Evolutionary conservation across 805 yeast genomes (phyloP).

Genomic region (Kluyveromyces nonfermentans): DNA sequence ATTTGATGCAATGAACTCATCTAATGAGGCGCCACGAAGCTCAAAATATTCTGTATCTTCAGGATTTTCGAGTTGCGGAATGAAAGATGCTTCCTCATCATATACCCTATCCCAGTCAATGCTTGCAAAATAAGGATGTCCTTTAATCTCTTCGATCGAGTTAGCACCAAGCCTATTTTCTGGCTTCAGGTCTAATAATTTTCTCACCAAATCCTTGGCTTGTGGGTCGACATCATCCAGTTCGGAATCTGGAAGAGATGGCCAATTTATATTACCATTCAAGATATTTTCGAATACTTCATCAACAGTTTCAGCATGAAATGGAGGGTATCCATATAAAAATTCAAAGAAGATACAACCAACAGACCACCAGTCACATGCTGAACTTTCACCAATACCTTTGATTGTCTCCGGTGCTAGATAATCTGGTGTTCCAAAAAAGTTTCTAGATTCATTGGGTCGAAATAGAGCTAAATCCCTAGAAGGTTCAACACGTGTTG

Average conservation of each 20-base stretch:
- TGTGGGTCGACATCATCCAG: constrained; percentile 46
- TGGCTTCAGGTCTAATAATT: constrained; percentile 57
- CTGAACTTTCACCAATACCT: constrained; percentile 73
- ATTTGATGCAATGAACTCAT: constrained; percentile 25
- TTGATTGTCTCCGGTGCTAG: constrained; percentile 92
- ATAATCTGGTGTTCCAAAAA: constrained; percentile 97
- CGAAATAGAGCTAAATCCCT: constrained; percentile 59
- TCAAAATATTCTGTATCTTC: constrained; percentile 91
- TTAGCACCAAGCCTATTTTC: constrained; percentile 60
- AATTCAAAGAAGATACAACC: constrained; percentile 94
- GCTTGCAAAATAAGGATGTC: constrained; percentile 66
- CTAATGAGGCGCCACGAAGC: constrained; percentile 71
- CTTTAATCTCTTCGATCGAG: constrained; percentile 71
- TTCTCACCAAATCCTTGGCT: constrained; percentile 66
- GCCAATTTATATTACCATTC: constrained; percentile 75
- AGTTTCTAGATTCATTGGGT: constrained; percentile 51
- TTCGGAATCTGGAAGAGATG: constrained; percentile 45
- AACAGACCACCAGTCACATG: constrained; percentile 83
- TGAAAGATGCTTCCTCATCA: constrained; percentile 67
- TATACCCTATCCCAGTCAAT: constrained; percentile 70
- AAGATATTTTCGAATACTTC: constrained; percentile 76
- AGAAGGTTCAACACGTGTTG: constrained; percentile 8
- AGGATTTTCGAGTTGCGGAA: constrained; percentile 71
- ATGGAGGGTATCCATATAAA: constrained; percentile 89
- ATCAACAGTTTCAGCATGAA: constrained; percentile 73